A percentile compares a stretch with the other conserved stretches of the same genome.
phyloP scores from a whole-genome alignment of 2,329 filamentous ascomycete genomes.

The Colletotrichum orbiculare region DNA sequence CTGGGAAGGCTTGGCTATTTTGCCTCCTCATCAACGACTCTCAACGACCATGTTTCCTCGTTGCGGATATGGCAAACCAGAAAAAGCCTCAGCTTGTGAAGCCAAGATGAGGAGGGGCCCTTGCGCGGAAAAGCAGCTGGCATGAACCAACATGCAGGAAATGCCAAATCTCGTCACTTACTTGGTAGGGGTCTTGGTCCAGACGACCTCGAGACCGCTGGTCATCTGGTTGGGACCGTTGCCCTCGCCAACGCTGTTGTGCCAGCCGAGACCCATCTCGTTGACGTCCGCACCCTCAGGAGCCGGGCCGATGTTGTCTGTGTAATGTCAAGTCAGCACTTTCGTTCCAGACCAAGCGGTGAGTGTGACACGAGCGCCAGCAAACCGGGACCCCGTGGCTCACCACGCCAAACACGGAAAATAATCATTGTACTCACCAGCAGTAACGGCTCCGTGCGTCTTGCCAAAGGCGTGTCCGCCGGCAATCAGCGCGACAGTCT shows the following conservation, averaged over 20 bases:
- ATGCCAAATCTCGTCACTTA: slow-evolving; percentile 20
- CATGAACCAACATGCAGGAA: slow-evolving; percentile 13
- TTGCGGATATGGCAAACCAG: background rate
- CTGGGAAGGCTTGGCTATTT: background rate
- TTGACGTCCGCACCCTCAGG: slow-evolving; percentile 73
- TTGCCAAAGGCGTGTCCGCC: slow-evolving; percentile 85
- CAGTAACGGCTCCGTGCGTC: slow-evolving; percentile 75
- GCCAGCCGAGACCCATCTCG: slow-evolving; percentile 79
- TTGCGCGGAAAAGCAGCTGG: background rate
- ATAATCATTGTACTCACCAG: slow-evolving; percentile 13
- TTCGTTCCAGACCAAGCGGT: slow-evolving; percentile 5
- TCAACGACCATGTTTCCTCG: no score
- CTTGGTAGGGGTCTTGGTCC: slow-evolving; percentile 80
- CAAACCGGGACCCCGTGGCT: no score
- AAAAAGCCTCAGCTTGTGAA: slow-evolving; percentile 1
- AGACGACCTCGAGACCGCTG: slow-evolving; percentile 81
- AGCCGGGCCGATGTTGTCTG: slow-evolving; percentile 73
- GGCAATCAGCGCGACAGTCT: slow-evolving; percentile 82
- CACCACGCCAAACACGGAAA: background rate
- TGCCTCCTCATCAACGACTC: background rate
- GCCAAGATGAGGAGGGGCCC: background rate
- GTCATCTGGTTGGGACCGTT: slow-evolving; percentile 81
- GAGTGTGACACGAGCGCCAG: background rate
- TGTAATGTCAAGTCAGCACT: slow-evolving; percentile 45
- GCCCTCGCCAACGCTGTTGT: slow-evolving; percentile 71